Evolutionary conservation across 2,329 filamentous ascomycete species (phyloP).

Genomic region (Epicoccum nigrum): DNA sequence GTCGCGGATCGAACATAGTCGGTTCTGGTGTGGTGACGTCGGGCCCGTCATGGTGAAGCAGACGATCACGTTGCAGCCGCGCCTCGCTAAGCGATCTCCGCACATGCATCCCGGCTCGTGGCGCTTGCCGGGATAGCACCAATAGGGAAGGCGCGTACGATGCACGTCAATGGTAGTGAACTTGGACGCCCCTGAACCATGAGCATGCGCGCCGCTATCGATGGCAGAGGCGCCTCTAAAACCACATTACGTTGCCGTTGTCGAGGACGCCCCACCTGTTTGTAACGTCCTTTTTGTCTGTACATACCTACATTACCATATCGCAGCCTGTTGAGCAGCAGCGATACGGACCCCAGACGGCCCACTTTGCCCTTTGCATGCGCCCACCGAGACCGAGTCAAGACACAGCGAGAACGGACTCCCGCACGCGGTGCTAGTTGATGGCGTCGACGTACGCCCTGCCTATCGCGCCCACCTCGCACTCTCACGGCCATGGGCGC

Average conservation of each 20-base stretch:
- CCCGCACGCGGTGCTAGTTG: constrained; percentile 23
- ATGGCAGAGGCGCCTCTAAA: constrained; percentile 15
- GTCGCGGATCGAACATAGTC: constrained; percentile 43
- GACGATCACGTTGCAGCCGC: constrained; percentile 21
- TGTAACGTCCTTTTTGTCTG: constrained; percentile 9
- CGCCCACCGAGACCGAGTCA: constrained; percentile 22
- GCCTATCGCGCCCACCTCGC: constrained; percentile 43
- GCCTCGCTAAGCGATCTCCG: constrained; percentile 15
- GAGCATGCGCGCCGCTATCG: constrained; percentile 20
- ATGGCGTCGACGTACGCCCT: constrained; percentile 57
- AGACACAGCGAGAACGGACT: constrained; percentile 25
- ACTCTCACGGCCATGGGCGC: constrained; percentile 46
- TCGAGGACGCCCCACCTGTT: constrained; percentile 15
- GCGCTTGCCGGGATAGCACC: constrained; percentile 13
- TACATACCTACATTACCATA: constrained; percentile 1
- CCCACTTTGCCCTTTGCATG: constrained; percentile 20
- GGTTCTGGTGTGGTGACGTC: constrained; percentile 16
- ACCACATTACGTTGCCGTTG: constrained; percentile 16
- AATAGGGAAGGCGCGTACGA: constrained; percentile 19
- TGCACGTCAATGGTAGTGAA: constrained; percentile 17
- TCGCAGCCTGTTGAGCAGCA: not conserved
- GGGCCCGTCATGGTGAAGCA: constrained; percentile 23
- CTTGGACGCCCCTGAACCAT: constrained; percentile 17
- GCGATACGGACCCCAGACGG: constrained; percentile 11
- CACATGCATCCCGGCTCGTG: constrained; percentile 7